Percentiles rank a stretch among this genome's conserved stretches.
These are phyloP conservation scores for Geotrichum cucujoidarum DNA, from an alignment of 1,139 yeast genomes.

Conservation along the genomic window DNA sequence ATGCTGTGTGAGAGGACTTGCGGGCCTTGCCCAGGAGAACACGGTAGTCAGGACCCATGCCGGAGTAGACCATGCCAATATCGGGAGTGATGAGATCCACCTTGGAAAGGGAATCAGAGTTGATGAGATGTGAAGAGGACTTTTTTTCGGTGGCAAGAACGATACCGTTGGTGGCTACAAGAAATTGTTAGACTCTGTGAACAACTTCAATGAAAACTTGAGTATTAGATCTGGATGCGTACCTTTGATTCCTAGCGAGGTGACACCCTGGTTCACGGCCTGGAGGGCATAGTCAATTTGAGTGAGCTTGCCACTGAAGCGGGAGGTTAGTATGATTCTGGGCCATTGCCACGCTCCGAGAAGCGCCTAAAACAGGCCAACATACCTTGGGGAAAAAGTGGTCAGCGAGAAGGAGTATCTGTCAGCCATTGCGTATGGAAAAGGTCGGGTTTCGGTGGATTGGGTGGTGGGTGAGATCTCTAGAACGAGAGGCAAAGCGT, in stretches of 20 bases:
- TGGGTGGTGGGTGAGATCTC: not conserved
- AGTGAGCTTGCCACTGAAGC: conserved; percentile 80
- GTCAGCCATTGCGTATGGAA: conserved; percentile 66
- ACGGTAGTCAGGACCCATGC: conserved; percentile 98
- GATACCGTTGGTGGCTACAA: conserved; percentile 79
- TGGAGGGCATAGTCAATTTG: conserved; percentile 97
- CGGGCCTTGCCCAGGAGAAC: conserved; percentile 91
- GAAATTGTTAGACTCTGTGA: conserved; percentile 3
- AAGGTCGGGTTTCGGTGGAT: not conserved
- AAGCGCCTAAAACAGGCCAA: conserved; percentile 23
- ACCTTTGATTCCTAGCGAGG: conserved; percentile 87
- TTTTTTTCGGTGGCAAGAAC: conserved; percentile 96
- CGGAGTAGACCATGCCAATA: conserved; percentile 94
- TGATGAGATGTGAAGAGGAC: conserved; percentile 70
- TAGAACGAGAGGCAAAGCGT: not conserved
- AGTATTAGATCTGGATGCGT: conserved; percentile 13
- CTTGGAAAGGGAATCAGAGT: conserved; percentile 70
- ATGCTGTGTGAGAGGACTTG: conserved; percentile 86
- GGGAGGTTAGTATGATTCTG: conserved; percentile 1
- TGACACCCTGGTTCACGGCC: conserved; percentile 97
- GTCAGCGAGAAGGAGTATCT: conserved; percentile 96
- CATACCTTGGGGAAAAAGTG: conserved; percentile 92
- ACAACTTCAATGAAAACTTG: not conserved
- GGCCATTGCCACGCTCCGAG: too few species aligned
- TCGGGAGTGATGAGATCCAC: conserved; percentile 86